These are phyloP conservation scores for Trichosporon sp. DNA, from an alignment of 1,284 basidiomycete genomes.

Conservation along the genomic window DNA sequence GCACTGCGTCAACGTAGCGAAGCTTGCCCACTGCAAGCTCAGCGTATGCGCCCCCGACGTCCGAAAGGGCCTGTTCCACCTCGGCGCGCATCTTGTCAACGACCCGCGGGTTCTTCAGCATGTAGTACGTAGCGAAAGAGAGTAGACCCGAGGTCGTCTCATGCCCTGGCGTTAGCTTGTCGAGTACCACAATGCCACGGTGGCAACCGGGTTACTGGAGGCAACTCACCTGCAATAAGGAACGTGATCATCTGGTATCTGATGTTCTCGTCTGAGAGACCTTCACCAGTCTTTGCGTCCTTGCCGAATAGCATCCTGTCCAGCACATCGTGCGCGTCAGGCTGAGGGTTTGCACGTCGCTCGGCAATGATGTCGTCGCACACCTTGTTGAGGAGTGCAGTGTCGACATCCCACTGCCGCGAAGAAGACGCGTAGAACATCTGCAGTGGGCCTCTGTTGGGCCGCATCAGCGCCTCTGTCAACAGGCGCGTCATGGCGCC, in stretches of 20 bases:
- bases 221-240: constrained; percentile 49
- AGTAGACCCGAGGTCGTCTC: constrained; percentile 52
- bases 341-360: neutral
- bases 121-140: constrained; percentile 41
- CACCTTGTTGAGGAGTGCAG: constrained; percentile 35
- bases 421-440: constrained; percentile 47
- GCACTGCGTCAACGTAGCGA: constrained; percentile 54
- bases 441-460: constrained; percentile 8
- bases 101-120: constrained; percentile 55
- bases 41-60: neutral
- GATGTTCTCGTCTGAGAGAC: constrained; percentile 52
- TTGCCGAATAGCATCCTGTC: constrained; percentile 53
- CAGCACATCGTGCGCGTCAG: constrained; percentile 50
- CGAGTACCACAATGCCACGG: neutral
- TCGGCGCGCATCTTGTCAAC: constrained; percentile 56
- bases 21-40: constrained; percentile 33
- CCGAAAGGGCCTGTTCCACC: constrained; percentile 53
- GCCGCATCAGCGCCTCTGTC: neutral
- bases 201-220: neutral
- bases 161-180: constrained; percentile 41
- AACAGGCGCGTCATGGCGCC: constrained; percentile 24
- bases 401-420: constrained; percentile 46
- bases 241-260: constrained; percentile 55
- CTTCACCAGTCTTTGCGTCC: constrained; percentile 53
- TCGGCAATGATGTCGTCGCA: constrained; percentile 3